phyloP scores from a whole-genome alignment of 2,329 filamentous ascomycete species.

The Paraconiothyrium brasiliense region DNA sequence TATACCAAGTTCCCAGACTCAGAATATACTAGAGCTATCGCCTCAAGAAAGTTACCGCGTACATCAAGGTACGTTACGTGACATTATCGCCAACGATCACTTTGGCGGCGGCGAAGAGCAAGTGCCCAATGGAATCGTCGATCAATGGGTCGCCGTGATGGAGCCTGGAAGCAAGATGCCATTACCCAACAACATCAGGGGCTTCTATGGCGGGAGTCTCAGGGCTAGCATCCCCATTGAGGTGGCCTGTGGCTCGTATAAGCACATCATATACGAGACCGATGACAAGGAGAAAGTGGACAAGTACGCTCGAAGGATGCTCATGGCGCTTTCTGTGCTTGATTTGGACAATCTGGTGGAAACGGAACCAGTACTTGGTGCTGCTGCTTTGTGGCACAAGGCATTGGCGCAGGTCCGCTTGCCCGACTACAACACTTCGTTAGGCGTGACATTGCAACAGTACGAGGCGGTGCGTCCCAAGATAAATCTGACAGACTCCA shows the following conservation, averaged over 20 bases:
- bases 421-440: background rate
- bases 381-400: constrained; percentile 16
- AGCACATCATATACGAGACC: constrained; percentile 16
- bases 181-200: constrained; percentile 13
- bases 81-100: constrained; percentile 17
- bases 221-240: constrained; percentile 16
- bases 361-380: constrained; percentile 13
- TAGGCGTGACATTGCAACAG: constrained; percentile 5
- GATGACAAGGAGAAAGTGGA: constrained; percentile 3
- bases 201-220: constrained; percentile 17
- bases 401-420: constrained; percentile 17
- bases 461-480: constrained; percentile 14
- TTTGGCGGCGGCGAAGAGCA: constrained; percentile 9
- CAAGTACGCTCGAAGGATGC: constrained; percentile 16
- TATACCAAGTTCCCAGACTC: background rate
- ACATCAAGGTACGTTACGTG: constrained; percentile 4
- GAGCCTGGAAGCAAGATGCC: background rate
- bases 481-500: constrained; percentile 10
- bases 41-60: constrained; percentile 4
- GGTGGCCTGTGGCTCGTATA: constrained; percentile 16
- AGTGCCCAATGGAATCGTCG: background rate
- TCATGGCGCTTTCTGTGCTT: constrained; percentile 14
- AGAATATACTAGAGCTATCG: background rate
- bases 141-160: constrained; percentile 13
- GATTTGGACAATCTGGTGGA: constrained; percentile 5